phyloP scores from a whole-genome alignment of 345 rosid species.

The Populus pruinosa region DNA sequence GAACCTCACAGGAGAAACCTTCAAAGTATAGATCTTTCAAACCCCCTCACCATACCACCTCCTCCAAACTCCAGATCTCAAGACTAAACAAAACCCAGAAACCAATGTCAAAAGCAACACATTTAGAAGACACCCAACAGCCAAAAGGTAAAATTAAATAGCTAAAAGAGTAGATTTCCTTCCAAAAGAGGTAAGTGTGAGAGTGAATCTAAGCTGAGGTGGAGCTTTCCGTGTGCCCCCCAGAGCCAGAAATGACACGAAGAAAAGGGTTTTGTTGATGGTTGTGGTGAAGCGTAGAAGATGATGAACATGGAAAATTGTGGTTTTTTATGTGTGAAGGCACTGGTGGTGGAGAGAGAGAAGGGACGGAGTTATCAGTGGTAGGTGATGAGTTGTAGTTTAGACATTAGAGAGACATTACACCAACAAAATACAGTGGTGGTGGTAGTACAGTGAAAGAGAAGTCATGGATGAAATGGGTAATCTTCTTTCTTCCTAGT shows the following conservation, averaged over 20 bases:
- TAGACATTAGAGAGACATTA: slow-evolving; percentile 15
- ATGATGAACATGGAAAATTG: slow-evolving; percentile 27
- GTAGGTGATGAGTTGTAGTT: slow-evolving; percentile 62
- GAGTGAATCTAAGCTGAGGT: slow-evolving; percentile 59
- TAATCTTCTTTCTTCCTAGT: not conserved
- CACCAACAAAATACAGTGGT: not conserved
- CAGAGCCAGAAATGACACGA: slow-evolving; percentile 38
- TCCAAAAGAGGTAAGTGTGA: slow-evolving; percentile 21
- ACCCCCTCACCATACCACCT: slow-evolving; percentile 16
- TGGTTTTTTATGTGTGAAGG: not conserved
- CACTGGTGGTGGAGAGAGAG: slow-evolving; percentile 17
- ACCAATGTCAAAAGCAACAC: slow-evolving; percentile 4
- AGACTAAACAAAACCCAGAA: slow-evolving; percentile 12
- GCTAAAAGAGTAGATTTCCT: slow-evolving; percentile 29
- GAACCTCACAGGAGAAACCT: slow-evolving; percentile 17
- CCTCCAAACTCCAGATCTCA: slow-evolving; percentile 48
- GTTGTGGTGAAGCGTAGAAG: slow-evolving; percentile 6
- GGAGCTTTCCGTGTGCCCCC: slow-evolving; percentile 53
- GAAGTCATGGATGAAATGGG: slow-evolving; percentile 13
- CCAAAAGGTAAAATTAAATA: slow-evolving; percentile 29
- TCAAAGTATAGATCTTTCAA: slow-evolving; percentile 50
- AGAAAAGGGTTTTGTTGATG: slow-evolving; percentile 17
- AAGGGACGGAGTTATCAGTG: slow-evolving; percentile 72
- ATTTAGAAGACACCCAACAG: slow-evolving; percentile 17
- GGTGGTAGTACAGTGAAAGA: slow-evolving; percentile 2